A percentile compares a stretch with the other conserved stretches of the same genome.
Conservation (phyloP, 345 rosid species). For the Microcos paniculata region DNA sequence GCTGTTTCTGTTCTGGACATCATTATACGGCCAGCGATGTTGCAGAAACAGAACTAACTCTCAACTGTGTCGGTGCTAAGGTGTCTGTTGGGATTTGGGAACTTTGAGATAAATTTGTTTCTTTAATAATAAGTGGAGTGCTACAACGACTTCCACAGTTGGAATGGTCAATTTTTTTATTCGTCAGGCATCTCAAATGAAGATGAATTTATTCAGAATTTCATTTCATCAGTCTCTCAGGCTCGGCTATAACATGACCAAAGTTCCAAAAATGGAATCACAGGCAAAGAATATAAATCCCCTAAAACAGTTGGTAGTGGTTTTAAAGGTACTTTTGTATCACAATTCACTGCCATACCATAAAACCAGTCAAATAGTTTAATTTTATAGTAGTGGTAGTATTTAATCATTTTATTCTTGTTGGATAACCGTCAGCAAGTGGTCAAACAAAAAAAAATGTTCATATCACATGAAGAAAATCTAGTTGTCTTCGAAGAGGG, state of each 20-base stretch:
- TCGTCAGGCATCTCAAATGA: too few relatives aligned
- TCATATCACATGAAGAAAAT: not conserved
- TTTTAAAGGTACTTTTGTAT: not conserved
- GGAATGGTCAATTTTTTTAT: too few relatives aligned
- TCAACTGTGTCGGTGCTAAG: not conserved
- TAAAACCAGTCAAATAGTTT: not conserved
- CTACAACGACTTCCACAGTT: too few relatives aligned
- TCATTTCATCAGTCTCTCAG: not conserved
- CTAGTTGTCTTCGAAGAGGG: not conserved
- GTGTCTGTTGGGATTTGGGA: not conserved
- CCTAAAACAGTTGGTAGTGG: not conserved
- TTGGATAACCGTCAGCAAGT: not conserved
- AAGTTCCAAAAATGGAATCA: not conserved
- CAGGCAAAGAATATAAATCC: not conserved
- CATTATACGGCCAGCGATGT: not conserved
- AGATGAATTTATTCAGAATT: not conserved
- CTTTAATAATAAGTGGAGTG: not conserved
- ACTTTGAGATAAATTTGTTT: not conserved
- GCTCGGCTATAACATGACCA: not conserved
- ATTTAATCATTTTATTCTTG: not conserved
- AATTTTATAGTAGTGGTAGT: too few relatives aligned
- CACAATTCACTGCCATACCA: too few relatives aligned
- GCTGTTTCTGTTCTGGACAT: not conserved
- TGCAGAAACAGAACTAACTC: not conserved
- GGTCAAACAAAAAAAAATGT: not conserved